These are phyloP conservation scores for Lagenidium sp. DNA, from an alignment of 352 stramenopile genomes.

Conservation along the genomic window DNA sequence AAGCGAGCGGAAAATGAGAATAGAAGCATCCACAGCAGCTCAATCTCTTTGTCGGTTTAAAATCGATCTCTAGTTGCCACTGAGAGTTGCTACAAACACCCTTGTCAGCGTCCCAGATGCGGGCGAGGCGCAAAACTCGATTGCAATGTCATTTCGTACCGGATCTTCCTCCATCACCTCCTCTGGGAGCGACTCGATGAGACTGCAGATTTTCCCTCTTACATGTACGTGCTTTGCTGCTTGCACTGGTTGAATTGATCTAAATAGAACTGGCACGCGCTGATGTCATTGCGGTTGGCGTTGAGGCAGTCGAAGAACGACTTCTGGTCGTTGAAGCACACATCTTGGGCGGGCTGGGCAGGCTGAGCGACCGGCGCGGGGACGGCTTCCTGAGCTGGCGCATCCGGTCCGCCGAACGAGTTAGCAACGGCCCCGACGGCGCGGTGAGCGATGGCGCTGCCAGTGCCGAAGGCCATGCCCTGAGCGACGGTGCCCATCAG, in stretches of 20 bases:
- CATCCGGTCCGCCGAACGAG: slow-evolving; percentile 58
- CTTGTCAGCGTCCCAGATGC: too few relatives aligned
- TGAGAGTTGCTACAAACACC: too few relatives aligned
- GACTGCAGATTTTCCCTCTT: slow-evolving; percentile 14
- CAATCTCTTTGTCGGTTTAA: too few relatives aligned
- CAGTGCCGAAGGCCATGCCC: slow-evolving; percentile 98
- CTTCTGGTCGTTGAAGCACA: slow-evolving; percentile 73
- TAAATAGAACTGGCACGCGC: slow-evolving; percentile 83
- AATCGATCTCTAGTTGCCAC: too few relatives aligned
- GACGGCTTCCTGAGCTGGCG: slow-evolving; percentile 16
- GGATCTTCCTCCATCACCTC: too few relatives aligned
- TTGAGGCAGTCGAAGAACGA: slow-evolving; percentile 81
- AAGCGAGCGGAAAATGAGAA: too few relatives aligned
- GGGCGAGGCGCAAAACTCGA: too few relatives aligned
- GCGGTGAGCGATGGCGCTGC: slow-evolving; percentile 93
- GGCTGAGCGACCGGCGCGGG: slow-evolving; percentile 13
- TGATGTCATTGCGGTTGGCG: slow-evolving; percentile 82
- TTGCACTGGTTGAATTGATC: slow-evolving; percentile 86
- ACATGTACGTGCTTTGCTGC: slow-evolving; percentile 63
- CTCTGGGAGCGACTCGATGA: too few relatives aligned
- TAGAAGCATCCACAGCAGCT: too few relatives aligned
- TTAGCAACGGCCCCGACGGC: slow-evolving; percentile 72
- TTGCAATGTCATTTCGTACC: too few relatives aligned
- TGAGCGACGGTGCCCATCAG: slow-evolving; percentile 94
- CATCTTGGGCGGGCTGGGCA: slow-evolving; percentile 29